A percentile compares a stretch with the other conserved stretches of the same genome.
phyloP scores from a whole-genome alignment of 1,284 basidiomycete species.

The Leccinum subrobustum region DNA sequence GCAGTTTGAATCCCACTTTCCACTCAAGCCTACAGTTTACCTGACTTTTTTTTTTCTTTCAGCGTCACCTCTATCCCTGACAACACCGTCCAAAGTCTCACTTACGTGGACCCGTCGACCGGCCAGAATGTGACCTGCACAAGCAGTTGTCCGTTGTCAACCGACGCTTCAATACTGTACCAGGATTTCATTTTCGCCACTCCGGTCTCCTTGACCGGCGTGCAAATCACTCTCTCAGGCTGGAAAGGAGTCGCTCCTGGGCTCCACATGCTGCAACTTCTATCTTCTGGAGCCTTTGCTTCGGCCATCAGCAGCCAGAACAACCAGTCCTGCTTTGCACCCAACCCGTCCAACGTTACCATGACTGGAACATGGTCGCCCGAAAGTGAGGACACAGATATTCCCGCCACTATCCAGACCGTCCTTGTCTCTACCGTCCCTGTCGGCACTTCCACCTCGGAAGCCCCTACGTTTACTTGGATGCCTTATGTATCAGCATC shows the following conservation, averaged over 20 bases:
- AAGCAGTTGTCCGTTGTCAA: constrained; percentile 71
- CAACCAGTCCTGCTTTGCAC: constrained; percentile 71
- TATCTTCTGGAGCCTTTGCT: constrained; percentile 88
- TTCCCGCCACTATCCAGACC: constrained; percentile 77
- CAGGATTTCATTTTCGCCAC: constrained; percentile 84
- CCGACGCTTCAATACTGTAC: constrained; percentile 72
- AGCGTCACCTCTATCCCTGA: constrained; percentile 88
- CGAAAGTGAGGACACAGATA: constrained; percentile 62
- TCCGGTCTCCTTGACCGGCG: constrained; percentile 71
- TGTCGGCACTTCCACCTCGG: constrained; percentile 59
- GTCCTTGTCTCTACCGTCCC: constrained; percentile 72
- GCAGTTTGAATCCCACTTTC: constrained; percentile 25
- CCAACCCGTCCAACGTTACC: constrained; percentile 62
- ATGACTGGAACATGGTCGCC: constrained; percentile 70
- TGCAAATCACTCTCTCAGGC: constrained; percentile 77
- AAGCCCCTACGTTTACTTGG: constrained; percentile 82
- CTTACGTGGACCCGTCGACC: constrained; percentile 76
- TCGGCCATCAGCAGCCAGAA: constrained; percentile 66
- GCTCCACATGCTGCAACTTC: constrained; percentile 84
- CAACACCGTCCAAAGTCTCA: constrained; percentile 75
- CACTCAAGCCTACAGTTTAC: neutral
- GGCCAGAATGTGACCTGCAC: constrained; percentile 74
- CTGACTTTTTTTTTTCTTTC: constrained; percentile 14
- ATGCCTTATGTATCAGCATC: constrained; percentile 86
- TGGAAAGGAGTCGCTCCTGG: constrained; percentile 82